A percentile compares a stretch with the other conserved stretches of the same genome.
Conservation (phyloP, 257 asterid genomes). For the Paraleonurus japonicus region DNA sequence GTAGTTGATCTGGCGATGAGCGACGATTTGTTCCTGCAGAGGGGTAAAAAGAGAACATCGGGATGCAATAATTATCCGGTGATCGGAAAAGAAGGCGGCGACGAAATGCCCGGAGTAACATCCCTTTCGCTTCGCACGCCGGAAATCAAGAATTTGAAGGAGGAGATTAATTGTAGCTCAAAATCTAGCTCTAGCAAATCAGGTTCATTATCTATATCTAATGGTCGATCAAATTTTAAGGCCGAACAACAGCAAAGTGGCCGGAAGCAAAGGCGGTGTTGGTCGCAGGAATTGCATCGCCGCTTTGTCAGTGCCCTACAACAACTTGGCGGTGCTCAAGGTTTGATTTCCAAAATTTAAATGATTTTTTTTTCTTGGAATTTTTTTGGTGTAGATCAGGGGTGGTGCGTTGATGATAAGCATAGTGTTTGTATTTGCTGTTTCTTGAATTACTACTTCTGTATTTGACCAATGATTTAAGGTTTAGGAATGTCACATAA, state of each 20-base stretch:
- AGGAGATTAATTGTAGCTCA: slow-evolving; percentile 40
- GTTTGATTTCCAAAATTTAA: slow-evolving; percentile 13
- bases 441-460: neutral
- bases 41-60: slow-evolving; percentile 41
- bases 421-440: neutral
- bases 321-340: slow-evolving; percentile 79
- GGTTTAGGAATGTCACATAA: neutral
- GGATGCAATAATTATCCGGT: slow-evolving; percentile 37
- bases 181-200: slow-evolving; percentile 43
- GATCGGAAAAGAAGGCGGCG: slow-evolving; percentile 37
- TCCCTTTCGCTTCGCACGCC: slow-evolving; percentile 66
- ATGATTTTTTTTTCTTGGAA: slow-evolving; percentile 15
- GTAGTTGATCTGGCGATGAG: slow-evolving; percentile 26
- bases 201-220: slow-evolving; percentile 52
- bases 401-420: neutral
- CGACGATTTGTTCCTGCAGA: slow-evolving; percentile 39
- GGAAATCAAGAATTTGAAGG: slow-evolving; percentile 50
- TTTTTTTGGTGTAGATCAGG: neutral
- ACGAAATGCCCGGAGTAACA: slow-evolving; percentile 44
- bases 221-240: slow-evolving; percentile 38
- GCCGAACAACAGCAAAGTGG: slow-evolving; percentile 36
- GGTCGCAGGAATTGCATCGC: slow-evolving; percentile 92
- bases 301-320: slow-evolving; percentile 72
- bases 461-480: neutral
- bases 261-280: slow-evolving; percentile 86